phyloP scores from a whole-genome alignment of 805 yeast species.

The Saccharomycopsis fermentans region DNA sequence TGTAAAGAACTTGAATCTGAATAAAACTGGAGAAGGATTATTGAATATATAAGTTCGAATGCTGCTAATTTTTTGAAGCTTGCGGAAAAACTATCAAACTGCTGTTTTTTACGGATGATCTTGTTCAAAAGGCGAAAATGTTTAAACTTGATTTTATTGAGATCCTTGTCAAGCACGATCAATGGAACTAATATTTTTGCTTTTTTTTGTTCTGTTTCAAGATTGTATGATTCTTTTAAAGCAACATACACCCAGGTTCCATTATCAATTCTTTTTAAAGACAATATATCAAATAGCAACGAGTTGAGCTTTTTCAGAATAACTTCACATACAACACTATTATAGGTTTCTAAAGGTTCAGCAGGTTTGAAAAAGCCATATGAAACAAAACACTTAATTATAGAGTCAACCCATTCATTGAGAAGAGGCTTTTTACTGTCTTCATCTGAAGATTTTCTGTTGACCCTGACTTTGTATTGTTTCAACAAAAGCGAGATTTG shows the following conservation, averaged over 20 bases:
- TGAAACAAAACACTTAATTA: conserved; percentile 25
- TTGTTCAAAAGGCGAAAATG: conserved; percentile 40
- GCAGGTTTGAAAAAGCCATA: conserved; percentile 13
- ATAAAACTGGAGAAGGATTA: conserved; percentile 68
- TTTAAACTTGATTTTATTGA: conserved; percentile 37
- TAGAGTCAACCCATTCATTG: conserved; percentile 24
- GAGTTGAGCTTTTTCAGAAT: conserved; percentile 61
- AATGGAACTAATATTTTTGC: conserved; percentile 22
- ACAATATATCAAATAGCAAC: conserved; percentile 48
- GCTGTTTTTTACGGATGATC: conserved; percentile 24
- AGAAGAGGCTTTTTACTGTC: not conserved
- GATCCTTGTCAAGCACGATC: conserved; percentile 47
- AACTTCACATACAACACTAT: conserved; percentile 27
- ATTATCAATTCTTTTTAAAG: conserved; percentile 33
- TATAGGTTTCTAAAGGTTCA: conserved; percentile 14
- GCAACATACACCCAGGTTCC: conserved; percentile 55
- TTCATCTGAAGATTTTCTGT: conserved; percentile 14
- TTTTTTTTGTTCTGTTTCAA: conserved; percentile 21
- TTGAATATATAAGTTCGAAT: conserved; percentile 68
- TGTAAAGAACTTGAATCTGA: conserved; percentile 43
- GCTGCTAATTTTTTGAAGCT: conserved; percentile 36
- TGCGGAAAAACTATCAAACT: conserved; percentile 26
- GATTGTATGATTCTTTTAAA: conserved; percentile 28
- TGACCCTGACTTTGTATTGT: conserved; percentile 35
- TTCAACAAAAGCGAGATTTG: conserved; percentile 31